A percentile compares a stretch with the other conserved stretches of the same genome.
These are phyloP conservation scores for Sporisorium iseilematis-ciliati DNA, from an alignment of 1,284 basidiomycete genomes.

Conservation along the genomic window DNA sequence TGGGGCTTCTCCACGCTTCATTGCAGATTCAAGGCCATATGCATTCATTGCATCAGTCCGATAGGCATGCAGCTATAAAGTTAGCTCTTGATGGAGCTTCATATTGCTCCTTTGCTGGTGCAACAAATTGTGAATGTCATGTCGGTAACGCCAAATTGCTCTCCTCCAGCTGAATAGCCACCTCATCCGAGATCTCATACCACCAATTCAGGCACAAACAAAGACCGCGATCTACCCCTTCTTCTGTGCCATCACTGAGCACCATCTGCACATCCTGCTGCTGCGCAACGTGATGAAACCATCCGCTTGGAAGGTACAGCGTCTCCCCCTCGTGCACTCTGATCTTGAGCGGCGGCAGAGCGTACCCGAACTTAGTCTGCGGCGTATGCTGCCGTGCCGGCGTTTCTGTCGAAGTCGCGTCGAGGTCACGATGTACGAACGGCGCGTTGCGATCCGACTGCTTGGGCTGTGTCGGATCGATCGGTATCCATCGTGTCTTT, in stretches of 20 bases:
- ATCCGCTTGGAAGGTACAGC: conserved; percentile 63
- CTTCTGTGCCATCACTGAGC: neutral
- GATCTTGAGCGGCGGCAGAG: conserved; percentile 55
- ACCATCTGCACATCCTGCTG: conserved; percentile 46
- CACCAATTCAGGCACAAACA: conserved; percentile 66
- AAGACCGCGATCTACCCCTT: conserved; percentile 32
- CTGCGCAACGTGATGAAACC: conserved; percentile 64
- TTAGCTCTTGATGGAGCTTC: no score
- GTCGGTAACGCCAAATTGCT: conserved; percentile 18
- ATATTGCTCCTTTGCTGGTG: neutral
- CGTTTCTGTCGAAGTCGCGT: neutral
- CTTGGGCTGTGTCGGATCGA: conserved; percentile 53
- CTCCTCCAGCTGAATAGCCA: conserved; percentile 41
- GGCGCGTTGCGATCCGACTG: conserved; percentile 42
- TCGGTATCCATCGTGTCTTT: conserved; percentile 62
- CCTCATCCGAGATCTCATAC: conserved; percentile 58
- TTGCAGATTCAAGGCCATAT: no score
- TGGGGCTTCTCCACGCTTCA: no score
- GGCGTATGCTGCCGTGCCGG: conserved; percentile 12
- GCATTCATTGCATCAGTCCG: no score
- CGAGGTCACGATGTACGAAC: conserved; percentile 41
- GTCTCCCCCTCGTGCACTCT: conserved; percentile 57
- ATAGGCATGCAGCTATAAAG: no score
- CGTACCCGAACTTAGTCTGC: conserved; percentile 47
- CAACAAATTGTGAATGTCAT: conserved; percentile 5